A percentile compares a stretch with the other conserved stretches of the same genome.
Conservation (phyloP, 306 rosid species). For the Fragaria ananassa region DNA sequence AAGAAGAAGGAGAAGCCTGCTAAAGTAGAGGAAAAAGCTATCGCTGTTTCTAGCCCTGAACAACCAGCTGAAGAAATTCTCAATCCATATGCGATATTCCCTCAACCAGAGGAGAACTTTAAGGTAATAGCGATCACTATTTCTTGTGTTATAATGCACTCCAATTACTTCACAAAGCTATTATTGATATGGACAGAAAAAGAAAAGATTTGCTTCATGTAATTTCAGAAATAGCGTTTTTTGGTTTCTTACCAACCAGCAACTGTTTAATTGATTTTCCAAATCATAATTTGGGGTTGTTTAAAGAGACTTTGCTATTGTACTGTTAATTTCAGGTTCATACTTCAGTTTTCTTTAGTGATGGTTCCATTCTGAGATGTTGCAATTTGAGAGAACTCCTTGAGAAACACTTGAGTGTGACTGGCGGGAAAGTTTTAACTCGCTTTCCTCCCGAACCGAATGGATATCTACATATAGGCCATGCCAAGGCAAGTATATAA, state of each 20-base stretch:
- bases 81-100: slow-evolving; percentile 80
- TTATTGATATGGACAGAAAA: not conserved
- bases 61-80: slow-evolving; percentile 78
- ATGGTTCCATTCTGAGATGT: slow-evolving; percentile 83
- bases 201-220: not conserved
- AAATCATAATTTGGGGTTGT: not conserved
- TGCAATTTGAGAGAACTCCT: slow-evolving; percentile 76
- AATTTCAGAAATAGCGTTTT: not conserved
- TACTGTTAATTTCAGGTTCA: slow-evolving; percentile 59
- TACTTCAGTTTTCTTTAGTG: slow-evolving; percentile 81
- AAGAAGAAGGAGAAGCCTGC: slow-evolving; percentile 92
- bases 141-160: not conserved
- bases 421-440: slow-evolving; percentile 70
- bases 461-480: slow-evolving; percentile 97
- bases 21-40: slow-evolving; percentile 70
- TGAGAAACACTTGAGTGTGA: slow-evolving; percentile 67
- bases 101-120: slow-evolving; percentile 71
- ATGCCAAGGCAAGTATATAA: slow-evolving; percentile 69
- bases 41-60: slow-evolving; percentile 50
- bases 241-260: not conserved
- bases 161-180: not conserved
- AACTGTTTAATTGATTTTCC: not conserved
- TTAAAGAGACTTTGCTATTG: not conserved
- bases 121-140: slow-evolving; percentile 52
- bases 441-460: slow-evolving; percentile 99